phyloP scores from a whole-genome alignment of 2,329 filamentous ascomycete species.

The Colletotrichum caudatum region DNA sequence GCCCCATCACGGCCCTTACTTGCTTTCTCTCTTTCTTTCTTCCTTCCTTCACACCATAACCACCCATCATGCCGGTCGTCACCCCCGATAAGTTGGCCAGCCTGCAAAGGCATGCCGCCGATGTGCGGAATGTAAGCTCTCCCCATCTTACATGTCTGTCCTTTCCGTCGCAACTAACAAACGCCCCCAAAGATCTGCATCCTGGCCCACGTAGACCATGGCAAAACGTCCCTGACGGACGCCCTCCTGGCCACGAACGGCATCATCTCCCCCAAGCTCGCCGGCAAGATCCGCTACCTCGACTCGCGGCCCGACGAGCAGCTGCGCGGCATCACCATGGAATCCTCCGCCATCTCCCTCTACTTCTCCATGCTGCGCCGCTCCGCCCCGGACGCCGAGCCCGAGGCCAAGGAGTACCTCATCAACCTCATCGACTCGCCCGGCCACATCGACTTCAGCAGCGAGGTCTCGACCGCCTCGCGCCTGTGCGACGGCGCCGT shows the following conservation, averaged over 20 bases:
- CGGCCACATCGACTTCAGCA: constrained; percentile 98
- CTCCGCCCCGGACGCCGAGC: constrained; percentile 73
- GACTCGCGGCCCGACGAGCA: constrained; percentile 98
- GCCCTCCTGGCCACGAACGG: constrained; percentile 97
- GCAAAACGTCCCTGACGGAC: constrained; percentile 97
- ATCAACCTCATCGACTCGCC: constrained; percentile 99
- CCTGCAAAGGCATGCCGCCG: constrained; percentile 87
- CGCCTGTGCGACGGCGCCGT: constrained; percentile 94
- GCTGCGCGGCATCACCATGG: constrained; percentile 98
- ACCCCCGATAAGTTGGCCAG: constrained; percentile 89
- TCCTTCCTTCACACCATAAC: not conserved
- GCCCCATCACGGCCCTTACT: constrained; percentile 1
- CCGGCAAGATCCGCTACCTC: constrained; percentile 97
- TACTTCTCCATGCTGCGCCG: constrained; percentile 93
- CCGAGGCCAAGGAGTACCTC: constrained; percentile 87
- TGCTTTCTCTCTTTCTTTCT: not conserved
- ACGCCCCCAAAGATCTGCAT: constrained; percentile 81
- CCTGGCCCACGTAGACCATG: constrained; percentile 96
- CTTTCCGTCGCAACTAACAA: constrained; percentile 43
- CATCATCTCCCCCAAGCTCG: constrained; percentile 97
- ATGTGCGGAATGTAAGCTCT: constrained; percentile 86
- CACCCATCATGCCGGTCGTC: constrained; percentile 83
- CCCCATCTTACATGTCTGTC: constrained; percentile 36
- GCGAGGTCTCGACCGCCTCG: constrained; percentile 96
- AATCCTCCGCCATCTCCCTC: constrained; percentile 96